Percentiles rank a stretch among this genome's conserved stretches.
These are phyloP conservation scores for Cicer judaicum DNA, from an alignment of 306 rosid genomes.

Conservation along the genomic window DNA sequence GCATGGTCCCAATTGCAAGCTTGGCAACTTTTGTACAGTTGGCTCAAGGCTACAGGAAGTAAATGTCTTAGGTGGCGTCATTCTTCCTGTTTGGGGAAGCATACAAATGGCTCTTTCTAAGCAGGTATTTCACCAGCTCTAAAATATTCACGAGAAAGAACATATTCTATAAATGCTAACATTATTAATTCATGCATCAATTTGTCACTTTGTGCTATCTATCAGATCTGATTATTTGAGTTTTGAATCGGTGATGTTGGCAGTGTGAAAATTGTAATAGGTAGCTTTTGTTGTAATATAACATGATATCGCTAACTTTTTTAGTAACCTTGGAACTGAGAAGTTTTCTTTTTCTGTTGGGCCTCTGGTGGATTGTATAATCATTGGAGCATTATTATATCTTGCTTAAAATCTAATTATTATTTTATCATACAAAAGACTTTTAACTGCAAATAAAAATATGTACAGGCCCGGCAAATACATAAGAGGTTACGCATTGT, in stretches of 20 bases:
- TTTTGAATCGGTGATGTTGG: neutral
- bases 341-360: slow-evolving; percentile 6
- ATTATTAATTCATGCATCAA: neutral
- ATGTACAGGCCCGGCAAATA: slow-evolving; percentile 61
- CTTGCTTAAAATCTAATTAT: neutral
- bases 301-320: neutral
- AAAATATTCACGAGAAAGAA: slow-evolving; percentile 11
- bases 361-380: neutral
- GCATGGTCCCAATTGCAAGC: slow-evolving; percentile 98
- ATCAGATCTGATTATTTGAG: slow-evolving; percentile 18
- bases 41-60: slow-evolving; percentile 97
- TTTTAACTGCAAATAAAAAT: slow-evolving; percentile 36
- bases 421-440: slow-evolving; percentile 1
- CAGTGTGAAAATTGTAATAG: neutral
- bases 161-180: neutral
- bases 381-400: neutral
- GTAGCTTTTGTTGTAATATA: slow-evolving; percentile 27
- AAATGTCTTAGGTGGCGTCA: slow-evolving; percentile 90
- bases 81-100: slow-evolving; percentile 97
- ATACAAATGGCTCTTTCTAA: slow-evolving; percentile 87
- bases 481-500: slow-evolving; percentile 83
- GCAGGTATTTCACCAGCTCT: slow-evolving; percentile 63
- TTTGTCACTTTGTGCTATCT: slow-evolving; percentile 25
- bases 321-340: neutral
- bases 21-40: slow-evolving; percentile 78